Evolutionary conservation across 441 rosid species (phyloP).

Genomic region (Eugenia klotzschiana): DNA sequence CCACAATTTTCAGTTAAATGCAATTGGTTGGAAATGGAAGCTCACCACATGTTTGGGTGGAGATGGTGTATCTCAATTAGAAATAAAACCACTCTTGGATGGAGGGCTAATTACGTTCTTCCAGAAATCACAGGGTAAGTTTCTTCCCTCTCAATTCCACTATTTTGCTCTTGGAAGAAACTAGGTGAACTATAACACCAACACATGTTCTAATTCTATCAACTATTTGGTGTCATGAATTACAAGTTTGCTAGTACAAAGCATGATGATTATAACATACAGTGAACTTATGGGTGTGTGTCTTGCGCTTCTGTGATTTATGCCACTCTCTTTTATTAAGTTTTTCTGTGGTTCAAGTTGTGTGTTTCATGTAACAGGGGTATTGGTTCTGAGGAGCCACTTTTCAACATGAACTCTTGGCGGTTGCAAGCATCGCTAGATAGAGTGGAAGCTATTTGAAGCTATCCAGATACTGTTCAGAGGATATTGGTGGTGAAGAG

Average conservation of each 20-base stretch:
- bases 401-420: constrained; percentile 80
- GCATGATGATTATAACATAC: not conserved
- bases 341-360: constrained; percentile 1
- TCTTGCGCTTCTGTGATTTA: not conserved
- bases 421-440: constrained; percentile 64
- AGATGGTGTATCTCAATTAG: constrained; percentile 61
- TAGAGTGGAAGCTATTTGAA: no score
- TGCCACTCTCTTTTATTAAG: not conserved
- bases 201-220: not conserved
- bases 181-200: not conserved
- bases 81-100: constrained; percentile 72
- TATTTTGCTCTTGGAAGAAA: not conserved
- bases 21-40: constrained; percentile 88
- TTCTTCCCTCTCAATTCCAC: not conserved
- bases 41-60: constrained; percentile 79
- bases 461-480: no score
- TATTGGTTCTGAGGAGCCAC: constrained; percentile 61
- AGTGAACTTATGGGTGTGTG: not conserved
- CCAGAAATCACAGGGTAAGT: constrained; percentile 82
- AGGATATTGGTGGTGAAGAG: no score
- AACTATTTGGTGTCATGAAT: not conserved
- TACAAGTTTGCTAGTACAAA: not conserved
- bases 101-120: constrained; percentile 86
- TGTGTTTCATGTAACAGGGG: constrained; percentile 31
- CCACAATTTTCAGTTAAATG: constrained; percentile 65